phyloP scores from a whole-genome alignment of 1,139 yeast species.

The Ogataea hybrid region DNA sequence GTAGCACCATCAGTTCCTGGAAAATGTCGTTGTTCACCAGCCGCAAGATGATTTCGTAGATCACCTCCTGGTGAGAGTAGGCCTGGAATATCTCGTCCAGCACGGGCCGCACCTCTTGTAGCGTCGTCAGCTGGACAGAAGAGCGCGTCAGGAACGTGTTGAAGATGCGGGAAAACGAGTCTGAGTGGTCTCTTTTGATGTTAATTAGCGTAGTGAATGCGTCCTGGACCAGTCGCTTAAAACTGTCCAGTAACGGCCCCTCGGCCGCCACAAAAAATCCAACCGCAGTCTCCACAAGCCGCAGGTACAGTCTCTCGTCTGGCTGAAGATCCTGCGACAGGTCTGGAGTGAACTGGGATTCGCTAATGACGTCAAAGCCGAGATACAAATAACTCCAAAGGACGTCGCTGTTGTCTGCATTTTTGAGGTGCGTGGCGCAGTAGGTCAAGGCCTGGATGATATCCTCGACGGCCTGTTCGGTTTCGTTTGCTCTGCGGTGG shows the following conservation, averaged over 20 bases:
- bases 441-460: slow-evolving; percentile 19
- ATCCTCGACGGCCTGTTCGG: slow-evolving; percentile 20
- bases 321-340: slow-evolving; percentile 15
- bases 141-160: slow-evolving; percentile 45
- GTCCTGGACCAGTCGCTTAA: slow-evolving; percentile 48
- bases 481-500: slow-evolving; percentile 14
- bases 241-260: slow-evolving; percentile 26
- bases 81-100: slow-evolving; percentile 64
- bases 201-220: slow-evolving; percentile 51
- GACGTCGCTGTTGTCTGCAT: slow-evolving; percentile 5
- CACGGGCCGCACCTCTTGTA: slow-evolving; percentile 60
- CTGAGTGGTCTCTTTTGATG: slow-evolving; percentile 25
- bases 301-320: slow-evolving; percentile 25
- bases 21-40: slow-evolving; percentile 56
- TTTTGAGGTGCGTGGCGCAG: slow-evolving; percentile 2
- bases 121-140: slow-evolving; percentile 39
- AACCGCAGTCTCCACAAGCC: slow-evolving; percentile 28
- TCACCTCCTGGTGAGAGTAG: slow-evolving; percentile 60
- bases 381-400: slow-evolving; percentile 36
- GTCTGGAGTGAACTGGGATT: slow-evolving; percentile 4
- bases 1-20: slow-evolving; percentile 41
- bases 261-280: slow-evolving; percentile 32
- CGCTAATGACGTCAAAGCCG: slow-evolving; percentile 39
- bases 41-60: slow-evolving; percentile 50
- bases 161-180: slow-evolving; percentile 49